Base-by-base conservation (phyloP, 345 rosid species). In the Populus nigra region DNA sequence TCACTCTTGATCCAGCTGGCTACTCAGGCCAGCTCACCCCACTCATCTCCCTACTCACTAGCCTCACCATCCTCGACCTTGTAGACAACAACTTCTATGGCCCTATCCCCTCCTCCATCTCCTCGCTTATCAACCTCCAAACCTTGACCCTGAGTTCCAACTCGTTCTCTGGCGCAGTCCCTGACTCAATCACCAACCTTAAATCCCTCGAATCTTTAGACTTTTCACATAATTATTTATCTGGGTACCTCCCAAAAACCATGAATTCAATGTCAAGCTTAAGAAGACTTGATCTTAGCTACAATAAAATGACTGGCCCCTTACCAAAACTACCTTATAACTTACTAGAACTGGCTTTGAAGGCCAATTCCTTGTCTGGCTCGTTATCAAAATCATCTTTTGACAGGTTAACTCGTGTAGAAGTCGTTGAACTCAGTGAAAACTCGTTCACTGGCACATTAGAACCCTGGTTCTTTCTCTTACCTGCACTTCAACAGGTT, bases 1-100 rank as follows among this genome's bases (percentile, higher is more conserved):
- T 95, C 84, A 89, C 97, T 62, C 92, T 95, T 22, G 98, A 95
- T 78, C 86, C 99, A 5, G 90, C 84, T 22, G 93, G 93, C 27
- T 95, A 95, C 85, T 86, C 96, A 6, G 98, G 98, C 73, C 82
- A 68, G 53, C 88, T 95, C 81, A 87, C 85, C 39, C 97, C 98
- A 0, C 85, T 90, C 71, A 39, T 93, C 55, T 91, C 97, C 61
- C 62, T 74, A 0, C 97, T 94, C 80, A 82, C 57, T 10, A 5
- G 77, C 16, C 97, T 95, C 41, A 65, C 82, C 50, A 68, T 73
- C 11, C 93, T 93, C 53, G 97, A 93, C 82, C 90, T 95, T 73
- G 81, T 94, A 22, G 97, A 90, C 17, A 95, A 93, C 87, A 65
- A 85, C 75, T 90, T 95, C 85, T 87, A 39, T 71, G 97, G 97